Percentiles rank a stretch among this genome's conserved stretches.
Evolutionary conservation across 805 yeast genomes (phyloP).

Genomic region (Saccharomyces kudriavzevii): DNA sequence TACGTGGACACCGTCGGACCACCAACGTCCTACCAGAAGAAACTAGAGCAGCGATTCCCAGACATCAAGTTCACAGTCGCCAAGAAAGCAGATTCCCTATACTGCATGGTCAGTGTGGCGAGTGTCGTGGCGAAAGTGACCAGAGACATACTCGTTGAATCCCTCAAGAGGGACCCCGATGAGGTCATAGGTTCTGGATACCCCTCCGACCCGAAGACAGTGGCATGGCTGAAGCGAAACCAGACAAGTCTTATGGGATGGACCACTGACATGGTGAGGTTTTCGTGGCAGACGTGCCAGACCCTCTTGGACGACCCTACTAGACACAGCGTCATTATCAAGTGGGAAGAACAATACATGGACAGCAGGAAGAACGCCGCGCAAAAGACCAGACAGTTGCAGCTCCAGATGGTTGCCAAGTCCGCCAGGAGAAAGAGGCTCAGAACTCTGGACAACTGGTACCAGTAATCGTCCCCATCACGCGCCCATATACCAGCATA

Average conservation of each 20-base stretch:
- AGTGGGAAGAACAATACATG: slow-evolving; percentile 47
- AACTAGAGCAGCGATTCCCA: slow-evolving; percentile 65
- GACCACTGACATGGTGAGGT: slow-evolving; percentile 64
- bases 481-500: neutral
- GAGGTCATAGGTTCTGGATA: slow-evolving; percentile 79
- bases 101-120: slow-evolving; percentile 89
- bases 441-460: slow-evolving; percentile 8
- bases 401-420: neutral
- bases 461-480: neutral
- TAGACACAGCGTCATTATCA: slow-evolving; percentile 42
- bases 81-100: slow-evolving; percentile 89
- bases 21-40: slow-evolving; percentile 72
- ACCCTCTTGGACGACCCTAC: slow-evolving; percentile 48
- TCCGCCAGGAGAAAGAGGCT: neutral
- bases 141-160: slow-evolving; percentile 51
- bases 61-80: slow-evolving; percentile 66
- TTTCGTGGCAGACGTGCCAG: slow-evolving; percentile 90
- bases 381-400: slow-evolving; percentile 2
- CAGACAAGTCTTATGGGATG: slow-evolving; percentile 81
- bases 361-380: slow-evolving; percentile 24
- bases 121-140: slow-evolving; percentile 95
- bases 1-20: slow-evolving; percentile 98
- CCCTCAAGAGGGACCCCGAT: slow-evolving; percentile 13
- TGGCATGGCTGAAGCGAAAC: slow-evolving; percentile 56
- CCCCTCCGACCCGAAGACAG: slow-evolving; percentile 86